Percentiles rank a stretch among this genome's conserved stretches.
Evolutionary conservation across 345 rosid genomes (phyloP).

Genomic region (Brassica napus): Da-Ae NC_063435.1:25387001-25387500

Average conservation of each 20-base stretch:
- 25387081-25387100: constrained; percentile 95
- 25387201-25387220: constrained; percentile 86
- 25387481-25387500: neutral
- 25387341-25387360: constrained; percentile 93
- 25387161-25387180: constrained; percentile 87
- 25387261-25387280: constrained; percentile 96
- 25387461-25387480: constrained; percentile 52
- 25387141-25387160: constrained; percentile 84
- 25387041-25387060: constrained; percentile 30
- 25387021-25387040: constrained; percentile 47
- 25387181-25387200: constrained; percentile 81
- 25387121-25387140: constrained; percentile 81
- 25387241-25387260: constrained; percentile 85
- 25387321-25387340: constrained; percentile 91
- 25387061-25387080: constrained; percentile 79
- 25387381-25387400: constrained; percentile 73
- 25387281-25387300: constrained; percentile 97
- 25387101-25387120: constrained; percentile 86
- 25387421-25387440: constrained; percentile 61
- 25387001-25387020: constrained; percentile 52
- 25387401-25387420: constrained; percentile 69
- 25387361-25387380: constrained; percentile 90
- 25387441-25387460: constrained; percentile 71
- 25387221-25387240: constrained; percentile 69
- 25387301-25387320: constrained; percentile 96